Conservation (phyloP, 2,329 filamentous ascomycete genomes). For the Fusarium scirpi region DNA sequence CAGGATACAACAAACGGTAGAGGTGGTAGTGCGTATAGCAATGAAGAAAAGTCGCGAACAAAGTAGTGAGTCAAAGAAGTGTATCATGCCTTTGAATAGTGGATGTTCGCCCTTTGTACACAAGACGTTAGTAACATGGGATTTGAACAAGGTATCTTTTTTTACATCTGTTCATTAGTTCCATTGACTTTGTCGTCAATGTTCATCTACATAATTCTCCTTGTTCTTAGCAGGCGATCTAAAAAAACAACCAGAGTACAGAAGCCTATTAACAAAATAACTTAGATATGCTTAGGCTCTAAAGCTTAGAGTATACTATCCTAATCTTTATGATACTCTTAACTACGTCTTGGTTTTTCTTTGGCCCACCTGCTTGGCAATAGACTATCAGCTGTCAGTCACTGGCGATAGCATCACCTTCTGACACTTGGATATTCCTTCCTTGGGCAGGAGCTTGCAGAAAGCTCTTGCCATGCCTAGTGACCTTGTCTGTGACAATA, state of each 20-base stretch:
- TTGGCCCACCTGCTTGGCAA: too few species aligned
- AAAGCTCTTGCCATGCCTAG: not conserved
- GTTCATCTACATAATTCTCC: not conserved
- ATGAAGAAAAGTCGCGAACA: not conserved
- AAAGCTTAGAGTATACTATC: too few species aligned
- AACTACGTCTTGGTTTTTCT: too few species aligned
- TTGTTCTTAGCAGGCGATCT: too few species aligned
- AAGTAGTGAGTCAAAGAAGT: not conserved
- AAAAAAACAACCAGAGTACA: too few species aligned
- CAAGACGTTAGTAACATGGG: not conserved
- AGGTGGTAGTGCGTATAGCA: not conserved
- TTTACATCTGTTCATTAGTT: not conserved
- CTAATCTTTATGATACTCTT: too few species aligned
- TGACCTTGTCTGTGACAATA: not conserved
- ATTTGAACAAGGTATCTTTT: not conserved
- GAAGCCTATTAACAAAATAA: too few species aligned
- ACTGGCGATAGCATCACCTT: constrained; percentile 10
- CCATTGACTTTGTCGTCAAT: not conserved
- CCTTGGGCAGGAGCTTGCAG: not conserved
- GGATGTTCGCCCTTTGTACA: not conserved
- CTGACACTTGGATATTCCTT: not conserved
- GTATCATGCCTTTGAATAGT: not conserved
- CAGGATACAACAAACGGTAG: constrained; percentile 17
- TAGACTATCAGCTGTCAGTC: not conserved
- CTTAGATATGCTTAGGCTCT: too few species aligned